Percentiles rank a stretch among this genome's conserved stretches.
phyloP scores from a whole-genome alignment of 2,329 filamentous ascomycete genomes.

The Ascomycota sp. region DNA sequence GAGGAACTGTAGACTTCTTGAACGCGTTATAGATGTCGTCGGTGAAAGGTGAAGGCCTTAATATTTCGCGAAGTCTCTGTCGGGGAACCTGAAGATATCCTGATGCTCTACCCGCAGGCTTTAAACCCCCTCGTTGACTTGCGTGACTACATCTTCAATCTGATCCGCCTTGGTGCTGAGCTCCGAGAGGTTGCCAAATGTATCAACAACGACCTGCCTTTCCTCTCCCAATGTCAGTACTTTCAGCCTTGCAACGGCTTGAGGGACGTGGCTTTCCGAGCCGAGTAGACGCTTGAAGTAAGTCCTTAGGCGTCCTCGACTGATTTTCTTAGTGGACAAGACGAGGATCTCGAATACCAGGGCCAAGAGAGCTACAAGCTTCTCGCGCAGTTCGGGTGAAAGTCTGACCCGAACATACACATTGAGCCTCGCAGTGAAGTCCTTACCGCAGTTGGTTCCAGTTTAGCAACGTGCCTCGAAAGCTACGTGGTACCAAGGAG shows the following conservation, averaged over 20 bases:
- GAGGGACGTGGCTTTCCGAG: slow-evolving; percentile 17
- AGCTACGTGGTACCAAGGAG: too few relatives aligned
- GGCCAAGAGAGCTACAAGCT: slow-evolving; percentile 20
- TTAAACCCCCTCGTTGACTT: slow-evolving; percentile 15
- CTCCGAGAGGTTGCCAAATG: slow-evolving; percentile 15
- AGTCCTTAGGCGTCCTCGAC: slow-evolving; percentile 18
- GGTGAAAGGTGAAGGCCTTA: slow-evolving; percentile 21
- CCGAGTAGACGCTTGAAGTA: slow-evolving; percentile 20
- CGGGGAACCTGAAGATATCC: slow-evolving; percentile 11
- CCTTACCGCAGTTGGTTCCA: slow-evolving; percentile 7
- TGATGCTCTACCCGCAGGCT: slow-evolving; percentile 14
- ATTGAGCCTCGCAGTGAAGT: slow-evolving; percentile 20
- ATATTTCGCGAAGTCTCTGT: slow-evolving; percentile 18
- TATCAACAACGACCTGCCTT: slow-evolving; percentile 22
- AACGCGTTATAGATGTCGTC: slow-evolving; percentile 21
- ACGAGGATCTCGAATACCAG: slow-evolving; percentile 24
- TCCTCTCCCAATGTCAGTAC: slow-evolving; percentile 20
- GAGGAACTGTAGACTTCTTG: slow-evolving; percentile 16
- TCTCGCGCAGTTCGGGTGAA: slow-evolving; percentile 16
- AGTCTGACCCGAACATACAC: slow-evolving; percentile 19
- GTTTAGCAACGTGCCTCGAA: too few relatives aligned
- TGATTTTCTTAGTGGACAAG: slow-evolving; percentile 19
- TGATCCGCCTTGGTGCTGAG: slow-evolving; percentile 16
- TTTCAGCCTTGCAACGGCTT: slow-evolving; percentile 18
- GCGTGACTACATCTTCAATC: slow-evolving; percentile 12